Conservation (phyloP, 495 filamentous ascomycete species). For the Aspergillus diversus region DNA sequence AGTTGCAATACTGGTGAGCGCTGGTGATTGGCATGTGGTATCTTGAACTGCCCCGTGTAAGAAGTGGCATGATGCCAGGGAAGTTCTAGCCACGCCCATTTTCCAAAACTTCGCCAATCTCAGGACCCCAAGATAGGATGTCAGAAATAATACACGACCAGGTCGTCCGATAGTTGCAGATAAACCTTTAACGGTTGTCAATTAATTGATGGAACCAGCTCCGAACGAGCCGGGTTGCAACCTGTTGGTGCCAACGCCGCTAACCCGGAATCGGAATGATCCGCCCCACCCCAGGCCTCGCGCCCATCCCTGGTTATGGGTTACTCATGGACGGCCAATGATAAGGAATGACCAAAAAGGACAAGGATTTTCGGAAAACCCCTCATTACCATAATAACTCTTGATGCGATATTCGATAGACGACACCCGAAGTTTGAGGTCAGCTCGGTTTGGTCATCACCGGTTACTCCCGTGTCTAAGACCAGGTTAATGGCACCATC, state of each 20-base stretch:
- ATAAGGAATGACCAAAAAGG: too few species aligned
- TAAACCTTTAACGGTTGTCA: neutral
- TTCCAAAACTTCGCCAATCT: neutral
- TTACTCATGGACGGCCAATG: too few species aligned
- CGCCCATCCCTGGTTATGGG: too few species aligned
- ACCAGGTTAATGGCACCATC: neutral
- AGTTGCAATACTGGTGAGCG: neutral
- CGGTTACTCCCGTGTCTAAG: neutral
- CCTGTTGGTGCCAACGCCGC: too few species aligned
- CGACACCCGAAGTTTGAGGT: too few species aligned
- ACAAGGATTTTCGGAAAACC: too few species aligned
- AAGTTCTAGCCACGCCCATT: neutral
- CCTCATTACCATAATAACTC: too few species aligned
- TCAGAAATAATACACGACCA: neutral
- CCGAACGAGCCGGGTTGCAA: neutral
- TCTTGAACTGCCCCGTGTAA: neutral
- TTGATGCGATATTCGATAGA: too few species aligned
- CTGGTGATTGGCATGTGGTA: neutral
- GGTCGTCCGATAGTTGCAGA: conserved; percentile 6
- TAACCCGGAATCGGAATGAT: too few species aligned
- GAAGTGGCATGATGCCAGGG: conserved; percentile 1
- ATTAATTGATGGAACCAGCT: neutral
- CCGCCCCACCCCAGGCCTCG: too few species aligned
- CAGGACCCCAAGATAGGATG: neutral
- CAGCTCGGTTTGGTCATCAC: too few species aligned